These are phyloP conservation scores for Raffaelea ambrosiae DNA, from an alignment of 2,329 filamentous ascomycete genomes.

Conservation along the genomic window DNA sequence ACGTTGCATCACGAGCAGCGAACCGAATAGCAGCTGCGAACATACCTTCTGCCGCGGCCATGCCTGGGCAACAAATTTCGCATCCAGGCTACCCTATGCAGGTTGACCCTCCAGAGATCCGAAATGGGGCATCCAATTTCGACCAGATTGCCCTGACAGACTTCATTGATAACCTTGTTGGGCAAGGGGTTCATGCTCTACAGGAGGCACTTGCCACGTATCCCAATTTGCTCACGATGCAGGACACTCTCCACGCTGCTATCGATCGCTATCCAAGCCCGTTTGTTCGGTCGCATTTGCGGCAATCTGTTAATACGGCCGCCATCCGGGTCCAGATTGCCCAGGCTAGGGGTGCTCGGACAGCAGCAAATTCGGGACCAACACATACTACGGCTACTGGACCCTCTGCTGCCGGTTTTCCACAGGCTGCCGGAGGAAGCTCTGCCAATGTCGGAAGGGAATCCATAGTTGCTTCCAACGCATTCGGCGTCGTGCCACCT, in stretches of 20 bases:
- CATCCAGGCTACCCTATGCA: conserved; percentile 3
- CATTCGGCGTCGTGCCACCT: too few relatives aligned
- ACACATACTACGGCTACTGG: not conserved
- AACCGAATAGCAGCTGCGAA: too few relatives aligned
- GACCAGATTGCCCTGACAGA: not conserved
- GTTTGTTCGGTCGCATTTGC: conserved; percentile 37
- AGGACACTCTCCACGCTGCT: conserved; percentile 37
- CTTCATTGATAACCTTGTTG: conserved; percentile 42
- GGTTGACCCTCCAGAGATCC: not conserved
- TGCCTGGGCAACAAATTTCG: too few relatives aligned
- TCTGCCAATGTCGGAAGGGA: too few relatives aligned
- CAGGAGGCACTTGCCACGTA: conserved; percentile 36
- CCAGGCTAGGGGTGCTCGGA: conserved; percentile 18
- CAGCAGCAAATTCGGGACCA: not conserved
- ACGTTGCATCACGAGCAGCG: not conserved
- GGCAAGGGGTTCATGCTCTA: conserved; percentile 39
- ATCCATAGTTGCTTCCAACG: too few relatives aligned
- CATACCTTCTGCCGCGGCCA: too few relatives aligned
- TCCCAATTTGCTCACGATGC: conserved; percentile 39
- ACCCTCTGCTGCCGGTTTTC: too few relatives aligned
- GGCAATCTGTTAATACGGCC: conserved; percentile 39
- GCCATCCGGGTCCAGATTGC: conserved; percentile 36
- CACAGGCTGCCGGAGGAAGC: too few relatives aligned
- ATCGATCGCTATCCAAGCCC: conserved; percentile 45
- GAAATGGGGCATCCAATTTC: too few relatives aligned